Conservation (phyloP, 1,139 yeast genomes). For the Debaryomyces udenii region DNA sequence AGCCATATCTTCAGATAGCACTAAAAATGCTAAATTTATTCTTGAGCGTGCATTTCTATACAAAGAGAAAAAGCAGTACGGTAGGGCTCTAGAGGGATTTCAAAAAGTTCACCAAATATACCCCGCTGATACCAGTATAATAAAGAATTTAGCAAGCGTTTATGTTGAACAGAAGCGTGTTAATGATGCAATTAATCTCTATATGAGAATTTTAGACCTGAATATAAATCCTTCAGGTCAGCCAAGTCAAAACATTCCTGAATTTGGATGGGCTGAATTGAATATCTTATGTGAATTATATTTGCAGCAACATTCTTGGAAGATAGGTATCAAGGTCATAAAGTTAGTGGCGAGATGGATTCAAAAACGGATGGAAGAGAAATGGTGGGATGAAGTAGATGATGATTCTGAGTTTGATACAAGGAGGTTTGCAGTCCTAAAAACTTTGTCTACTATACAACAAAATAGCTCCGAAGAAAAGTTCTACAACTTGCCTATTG, state of each 20-base stretch:
- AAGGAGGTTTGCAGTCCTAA: constrained; percentile 43
- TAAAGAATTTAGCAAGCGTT: constrained; percentile 75
- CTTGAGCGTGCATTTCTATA: constrained; percentile 67
- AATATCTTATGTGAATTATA: constrained; percentile 83
- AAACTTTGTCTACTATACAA: constrained; percentile 15
- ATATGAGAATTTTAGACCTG: constrained; percentile 63
- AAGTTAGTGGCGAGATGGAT: constrained; percentile 84
- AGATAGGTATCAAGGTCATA: constrained; percentile 59
- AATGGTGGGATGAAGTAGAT: constrained; percentile 78
- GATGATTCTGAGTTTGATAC: constrained; percentile 82
- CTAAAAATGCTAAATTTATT: constrained; percentile 55
- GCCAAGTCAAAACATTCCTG: constrained; percentile 35
- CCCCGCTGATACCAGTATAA: constrained; percentile 64
- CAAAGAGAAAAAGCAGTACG: constrained; percentile 62
- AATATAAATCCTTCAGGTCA: constrained; percentile 45
- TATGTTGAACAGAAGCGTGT: constrained; percentile 76
- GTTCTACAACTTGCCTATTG: constrained; percentile 67
- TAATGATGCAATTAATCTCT: constrained; percentile 80
- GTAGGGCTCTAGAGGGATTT: constrained; percentile 77
- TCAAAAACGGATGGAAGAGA: constrained; percentile 68
- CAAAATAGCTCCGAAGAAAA: constrained; percentile 35
- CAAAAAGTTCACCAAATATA: constrained; percentile 60
- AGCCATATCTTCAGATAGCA: constrained; percentile 62
- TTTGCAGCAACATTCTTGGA: constrained; percentile 65
- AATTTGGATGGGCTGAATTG: constrained; percentile 85